Evolutionary conservation across 2,329 filamentous ascomycete species (phyloP).

Genomic region (Paraconiothyrium brasiliense): DNA sequence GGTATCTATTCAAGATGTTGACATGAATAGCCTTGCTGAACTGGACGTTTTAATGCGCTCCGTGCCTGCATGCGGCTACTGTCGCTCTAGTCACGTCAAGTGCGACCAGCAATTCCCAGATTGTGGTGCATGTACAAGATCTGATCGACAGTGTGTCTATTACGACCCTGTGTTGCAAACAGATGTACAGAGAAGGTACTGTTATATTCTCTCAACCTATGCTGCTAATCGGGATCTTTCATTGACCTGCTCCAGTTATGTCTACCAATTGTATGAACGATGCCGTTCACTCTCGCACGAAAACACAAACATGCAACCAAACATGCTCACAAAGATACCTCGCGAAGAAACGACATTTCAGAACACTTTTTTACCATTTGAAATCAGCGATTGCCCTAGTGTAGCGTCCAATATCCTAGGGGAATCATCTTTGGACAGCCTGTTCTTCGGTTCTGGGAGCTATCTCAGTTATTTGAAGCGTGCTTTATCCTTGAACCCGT

Average conservation of each 20-base stretch:
- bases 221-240: neutral
- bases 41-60: constrained; percentile 3
- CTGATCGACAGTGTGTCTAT: constrained; percentile 4
- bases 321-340: no score
- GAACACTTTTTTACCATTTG: no score
- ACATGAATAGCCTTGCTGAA: neutral
- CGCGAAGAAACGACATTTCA: no score
- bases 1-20: neutral
- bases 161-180: constrained; percentile 4
- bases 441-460: no score
- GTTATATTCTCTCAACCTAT: neutral
- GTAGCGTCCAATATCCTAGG: no score
- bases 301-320: no score
- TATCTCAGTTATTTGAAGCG: no score
- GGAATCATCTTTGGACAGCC: no score
- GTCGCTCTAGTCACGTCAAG: constrained; percentile 5
- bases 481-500: no score
- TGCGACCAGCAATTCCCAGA: constrained; percentile 1
- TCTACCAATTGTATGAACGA: neutral
- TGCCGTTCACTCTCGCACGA: no score
- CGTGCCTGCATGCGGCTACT: constrained; percentile 7
- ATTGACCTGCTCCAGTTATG: neutral
- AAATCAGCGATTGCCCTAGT: no score
- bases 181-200: constrained; percentile 3
- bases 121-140: constrained; percentile 5